These are phyloP conservation scores for Trametes versicolor DNA, from an alignment of 1,284 basidiomycete species.

Conservation along the genomic window DNA sequence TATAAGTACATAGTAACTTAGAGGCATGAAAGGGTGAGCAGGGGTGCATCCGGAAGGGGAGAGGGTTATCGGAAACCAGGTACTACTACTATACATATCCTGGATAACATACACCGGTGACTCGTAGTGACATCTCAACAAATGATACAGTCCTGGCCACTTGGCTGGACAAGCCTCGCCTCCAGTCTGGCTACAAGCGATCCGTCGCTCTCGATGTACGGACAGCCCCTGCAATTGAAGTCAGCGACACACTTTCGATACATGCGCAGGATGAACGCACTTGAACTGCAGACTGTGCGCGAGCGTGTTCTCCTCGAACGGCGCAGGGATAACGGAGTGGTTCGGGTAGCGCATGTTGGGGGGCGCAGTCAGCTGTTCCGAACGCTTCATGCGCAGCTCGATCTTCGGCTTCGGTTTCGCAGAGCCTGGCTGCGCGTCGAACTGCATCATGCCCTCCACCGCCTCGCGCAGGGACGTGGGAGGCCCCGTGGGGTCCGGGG, in stretches of 20 bases:
- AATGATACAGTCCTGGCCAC: constrained; percentile 60
- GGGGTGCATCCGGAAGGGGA: too few species aligned
- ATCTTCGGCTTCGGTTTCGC: constrained; percentile 51
- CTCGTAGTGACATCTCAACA: constrained; percentile 49
- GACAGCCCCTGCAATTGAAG: constrained; percentile 54
- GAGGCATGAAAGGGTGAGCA: too few species aligned
- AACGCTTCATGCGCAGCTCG: constrained; percentile 53
- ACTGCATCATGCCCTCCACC: constrained; percentile 10
- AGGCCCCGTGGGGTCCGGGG: constrained; percentile 28
- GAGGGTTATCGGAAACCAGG: neutral
- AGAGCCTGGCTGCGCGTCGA: constrained; percentile 16
- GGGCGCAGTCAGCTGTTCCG: constrained; percentile 37
- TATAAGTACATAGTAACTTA: too few species aligned
- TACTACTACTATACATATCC: neutral
- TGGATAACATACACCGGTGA: neutral
- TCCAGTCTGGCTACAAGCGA: constrained; percentile 63
- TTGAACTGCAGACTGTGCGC: constrained; percentile 63
- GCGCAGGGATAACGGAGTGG: constrained; percentile 47
- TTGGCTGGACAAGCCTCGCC: constrained; percentile 57
- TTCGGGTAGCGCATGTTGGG: constrained; percentile 10
- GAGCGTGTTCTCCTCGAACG: constrained; percentile 55
- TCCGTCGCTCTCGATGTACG: constrained; percentile 65
- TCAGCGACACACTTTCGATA: neutral
- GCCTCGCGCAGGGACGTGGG: constrained; percentile 25
- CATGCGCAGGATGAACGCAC: constrained; percentile 50